A percentile compares a stretch with the other conserved stretches of the same genome.
Conservation (phyloP, 148 eudicot genomes). For the Bassia scoparia region DNA sequence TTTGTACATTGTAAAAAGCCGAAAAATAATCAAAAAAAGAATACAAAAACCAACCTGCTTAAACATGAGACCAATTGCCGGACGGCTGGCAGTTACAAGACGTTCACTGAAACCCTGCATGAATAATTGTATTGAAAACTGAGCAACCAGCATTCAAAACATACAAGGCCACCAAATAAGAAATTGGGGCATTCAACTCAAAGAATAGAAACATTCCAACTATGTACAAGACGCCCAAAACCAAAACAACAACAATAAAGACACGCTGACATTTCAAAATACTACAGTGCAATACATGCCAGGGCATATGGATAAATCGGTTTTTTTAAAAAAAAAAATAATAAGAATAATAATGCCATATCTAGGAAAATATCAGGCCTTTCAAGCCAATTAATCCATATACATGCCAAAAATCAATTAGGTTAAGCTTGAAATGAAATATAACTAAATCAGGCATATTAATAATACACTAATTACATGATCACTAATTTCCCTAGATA, state of each 20-base stretch:
- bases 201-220: background rate
- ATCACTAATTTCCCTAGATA: background rate
- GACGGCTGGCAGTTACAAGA: conserved; percentile 84
- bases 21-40: background rate
- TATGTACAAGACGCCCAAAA: background rate
- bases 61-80: conserved; percentile 93
- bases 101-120: conserved; percentile 93
- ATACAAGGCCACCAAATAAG: background rate
- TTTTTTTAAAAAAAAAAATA: too few species aligned
- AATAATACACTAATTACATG: background rate
- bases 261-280: background rate
- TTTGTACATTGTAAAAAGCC: background rate
- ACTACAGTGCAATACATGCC: background rate
- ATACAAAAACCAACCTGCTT: conserved; percentile 60
- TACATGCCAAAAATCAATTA: background rate
- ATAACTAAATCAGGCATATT: background rate
- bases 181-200: background rate
- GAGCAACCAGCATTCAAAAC: conserved; percentile 4
- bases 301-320: too few species aligned
- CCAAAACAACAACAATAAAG: background rate
- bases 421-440: background rate
- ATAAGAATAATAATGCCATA: too few species aligned
- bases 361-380: background rate
- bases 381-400: background rate
- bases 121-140: conserved; percentile 15